These are phyloP conservation scores for Gossypium sturtianum DNA, from an alignment of 345 rosid species.

Conservation along the genomic window DNA sequence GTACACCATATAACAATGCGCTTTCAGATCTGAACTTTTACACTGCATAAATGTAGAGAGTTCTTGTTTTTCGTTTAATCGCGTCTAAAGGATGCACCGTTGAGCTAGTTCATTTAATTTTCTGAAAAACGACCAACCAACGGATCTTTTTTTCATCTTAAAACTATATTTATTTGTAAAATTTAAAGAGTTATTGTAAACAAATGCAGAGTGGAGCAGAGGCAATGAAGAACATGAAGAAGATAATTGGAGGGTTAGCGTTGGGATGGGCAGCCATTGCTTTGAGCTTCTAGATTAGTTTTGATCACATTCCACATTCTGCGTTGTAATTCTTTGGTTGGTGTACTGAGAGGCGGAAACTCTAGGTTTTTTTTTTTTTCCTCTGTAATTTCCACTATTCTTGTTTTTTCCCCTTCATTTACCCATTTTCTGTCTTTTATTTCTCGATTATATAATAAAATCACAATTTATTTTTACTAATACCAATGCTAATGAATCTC, in stretches of 20 bases:
- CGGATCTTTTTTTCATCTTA: neutral
- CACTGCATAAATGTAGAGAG: neutral
- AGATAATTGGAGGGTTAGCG: conserved; percentile 18
- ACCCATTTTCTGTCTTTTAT: neutral
- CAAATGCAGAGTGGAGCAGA: conserved; percentile 31
- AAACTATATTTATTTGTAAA: no score
- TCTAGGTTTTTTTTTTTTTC: neutral
- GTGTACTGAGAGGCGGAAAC: neutral
- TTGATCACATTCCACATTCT: neutral
- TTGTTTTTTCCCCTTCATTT: neutral
- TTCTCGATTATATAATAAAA: neutral
- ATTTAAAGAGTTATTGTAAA: neutral
- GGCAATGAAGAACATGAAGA: conserved; percentile 18
- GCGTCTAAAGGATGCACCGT: neutral
- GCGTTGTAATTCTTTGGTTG: neutral
- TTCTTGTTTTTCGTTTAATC: neutral
- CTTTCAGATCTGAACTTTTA: conserved; percentile 19
- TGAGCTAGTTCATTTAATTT: neutral
- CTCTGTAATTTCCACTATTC: neutral
- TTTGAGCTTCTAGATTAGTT: conserved; percentile 3
- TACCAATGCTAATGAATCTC: neutral
- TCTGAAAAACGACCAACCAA: neutral
- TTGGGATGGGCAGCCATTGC: conserved; percentile 25
- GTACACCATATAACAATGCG: conserved; percentile 1
- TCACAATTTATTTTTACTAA: neutral